Evolutionary conservation across 805 yeast species (phyloP), one percentile per base, ranked within the genome.

Genomic region (Starmerella bombi): DNA sequence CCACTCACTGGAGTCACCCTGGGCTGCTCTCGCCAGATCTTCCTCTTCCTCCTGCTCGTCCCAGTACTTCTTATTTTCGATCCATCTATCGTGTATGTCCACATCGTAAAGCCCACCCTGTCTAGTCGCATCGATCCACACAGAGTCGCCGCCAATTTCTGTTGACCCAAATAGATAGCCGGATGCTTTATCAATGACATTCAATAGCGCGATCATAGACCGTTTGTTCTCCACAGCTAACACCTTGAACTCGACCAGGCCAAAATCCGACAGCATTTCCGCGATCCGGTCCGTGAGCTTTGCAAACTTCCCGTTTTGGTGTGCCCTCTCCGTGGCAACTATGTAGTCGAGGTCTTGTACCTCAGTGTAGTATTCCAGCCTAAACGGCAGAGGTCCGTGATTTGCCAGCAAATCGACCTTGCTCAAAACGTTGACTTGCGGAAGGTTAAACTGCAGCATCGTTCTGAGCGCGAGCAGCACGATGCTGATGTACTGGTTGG

Each of bases 71-170:
- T 86, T 91, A 49, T 77, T 69, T 43, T 83, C 95, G 9, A 91
- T 72, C 98, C 98, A 91, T 44, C 99, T 68, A 50, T 91, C 98
- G 51, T 91, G 98, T 4, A 84, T 72, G 57, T 86, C 95, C 5
- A 74, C 63, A 4, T 65, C 65, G 10, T 59, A 45, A 32, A 59
- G 61, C 9, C 81, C 75, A 30, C 86, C 77, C 55, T 81, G 83
- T 48, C 97, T 69, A 0, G 88, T 72, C 0, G 95, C 94, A 51
- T 88, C 94, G n/a, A 85, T 81, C 98, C 98, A 91, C 2, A 91
- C 75, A 0, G 88, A 74, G 56, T 91, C 99, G n/a, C 97, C 98
- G 2, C 96, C 94, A 6, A 88, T 69, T 51, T 91, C 99, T 23
- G 85, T 81, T 1, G 86, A 67, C 0, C 99, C 99, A 64, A 83